phyloP scores from a whole-genome alignment of 2,329 filamentous ascomycete species.

The Coniochaeta sp. region DNA sequence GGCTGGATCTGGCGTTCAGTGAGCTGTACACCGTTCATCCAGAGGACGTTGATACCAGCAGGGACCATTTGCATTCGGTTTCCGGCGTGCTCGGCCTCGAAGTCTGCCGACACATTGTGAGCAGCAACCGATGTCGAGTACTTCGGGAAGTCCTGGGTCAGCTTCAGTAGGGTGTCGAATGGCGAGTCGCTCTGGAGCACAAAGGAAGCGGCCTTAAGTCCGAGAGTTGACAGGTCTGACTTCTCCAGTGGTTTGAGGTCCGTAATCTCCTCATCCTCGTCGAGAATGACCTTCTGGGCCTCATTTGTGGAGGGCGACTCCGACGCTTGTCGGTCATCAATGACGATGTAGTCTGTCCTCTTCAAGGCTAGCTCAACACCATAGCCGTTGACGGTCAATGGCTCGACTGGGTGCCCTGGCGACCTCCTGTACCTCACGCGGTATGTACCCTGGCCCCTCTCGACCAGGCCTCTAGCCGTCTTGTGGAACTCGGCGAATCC shows the following conservation, averaged over 20 bases:
- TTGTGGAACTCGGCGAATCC: conserved; percentile 73
- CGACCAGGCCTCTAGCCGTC: conserved; percentile 60
- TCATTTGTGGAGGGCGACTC: conserved; percentile 40
- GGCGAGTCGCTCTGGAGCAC: conserved; percentile 76
- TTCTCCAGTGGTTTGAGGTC: conserved; percentile 84
- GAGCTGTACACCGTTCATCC: conserved; percentile 92
- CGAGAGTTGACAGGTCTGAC: conserved; percentile 71
- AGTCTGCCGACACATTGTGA: conserved; percentile 63
- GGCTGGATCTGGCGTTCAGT: conserved; percentile 81
- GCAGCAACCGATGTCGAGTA: conserved; percentile 72
- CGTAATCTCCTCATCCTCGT: conserved; percentile 64
- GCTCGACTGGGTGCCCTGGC: conserved; percentile 36
- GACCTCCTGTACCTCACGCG: conserved; percentile 72
- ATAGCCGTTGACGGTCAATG: conserved; percentile 83
- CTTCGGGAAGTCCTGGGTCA: conserved; percentile 90
- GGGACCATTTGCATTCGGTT: conserved; percentile 66
- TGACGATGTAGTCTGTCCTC: conserved; percentile 95
- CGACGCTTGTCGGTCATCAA: conserved; percentile 65
- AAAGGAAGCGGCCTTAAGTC: conserved; percentile 78
- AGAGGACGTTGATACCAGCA: conserved; percentile 73
- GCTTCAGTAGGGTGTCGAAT: conserved; percentile 71
- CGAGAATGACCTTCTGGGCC: conserved; percentile 34
- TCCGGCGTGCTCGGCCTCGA: conserved; percentile 61
- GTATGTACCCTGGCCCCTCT: conserved; percentile 70
- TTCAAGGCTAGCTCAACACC: conserved; percentile 90